Base-by-base conservation (phyloP, 345 rosid genomes). In the Abelmoschus esculentus region DNA sequence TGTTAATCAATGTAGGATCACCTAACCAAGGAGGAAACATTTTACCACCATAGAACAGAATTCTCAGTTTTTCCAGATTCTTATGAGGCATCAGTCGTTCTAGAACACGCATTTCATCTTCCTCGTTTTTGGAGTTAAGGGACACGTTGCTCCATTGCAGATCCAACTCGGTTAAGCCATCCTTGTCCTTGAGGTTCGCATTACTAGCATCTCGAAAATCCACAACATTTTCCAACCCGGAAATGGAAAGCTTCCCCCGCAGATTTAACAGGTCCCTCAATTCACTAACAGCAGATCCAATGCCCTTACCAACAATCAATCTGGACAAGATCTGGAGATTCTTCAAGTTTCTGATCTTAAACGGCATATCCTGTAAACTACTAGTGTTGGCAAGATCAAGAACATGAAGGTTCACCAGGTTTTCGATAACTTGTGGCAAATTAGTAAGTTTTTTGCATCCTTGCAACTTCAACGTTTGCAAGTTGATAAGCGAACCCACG, bases 11-110 rank as follows among this genome's bases (percentile, higher is more conserved):
- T 26, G 69, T 57, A 46, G 73, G 63, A 62, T 74, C 79, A 56
- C 69, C 78, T 13, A 76, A 19, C 83, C 83, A 80, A 46, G 54
- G 60, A 32, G 83, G 83, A 38, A 80, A 73, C 31, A 22, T 36
- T 15, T 3, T n/a, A 12, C 80, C 80, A 26, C 75, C 74, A 77
- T 76, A 80, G 14, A 40, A 29, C 26, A 32, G 29, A 73, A 80
- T 76, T 14, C 32, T 34, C 3, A 80, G 76, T 36, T 54, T 61
- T 17, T 70, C 34, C 71, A 80, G 58, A 46, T 76, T 55, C 15
- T 53, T 15, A 34, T 42, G 66, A 40, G 83, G 83, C 58, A 70
- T 67, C 53, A 80, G 61, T 53, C 5, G 12, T 28, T 73, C 68
- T 5, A 78, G 78, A n/a, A 78, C 78, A 3, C 11, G 17, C 53